phyloP scores from a whole-genome alignment of 345 rosid species.

The Populus nigra region DNA sequence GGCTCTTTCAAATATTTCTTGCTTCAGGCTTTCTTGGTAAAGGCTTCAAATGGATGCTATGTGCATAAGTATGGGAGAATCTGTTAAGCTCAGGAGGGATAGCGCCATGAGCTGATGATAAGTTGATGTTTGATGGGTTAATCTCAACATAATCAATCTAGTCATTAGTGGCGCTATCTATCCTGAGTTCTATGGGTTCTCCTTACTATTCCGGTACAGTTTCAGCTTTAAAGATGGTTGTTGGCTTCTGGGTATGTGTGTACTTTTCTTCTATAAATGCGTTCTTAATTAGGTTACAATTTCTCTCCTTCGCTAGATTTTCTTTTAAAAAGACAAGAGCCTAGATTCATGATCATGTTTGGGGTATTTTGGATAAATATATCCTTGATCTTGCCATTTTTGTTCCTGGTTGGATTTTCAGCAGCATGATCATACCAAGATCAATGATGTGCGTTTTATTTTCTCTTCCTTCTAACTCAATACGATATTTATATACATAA shows the following conservation, averaged over 20 bases:
- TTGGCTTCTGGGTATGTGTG: conserved; percentile 1
- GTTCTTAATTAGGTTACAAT: not conserved
- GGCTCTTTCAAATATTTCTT: not conserved
- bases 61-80: conserved; percentile 30
- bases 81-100: conserved; percentile 86
- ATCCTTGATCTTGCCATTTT: not conserved
- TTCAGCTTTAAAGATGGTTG: conserved; percentile 2
- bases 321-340: not conserved
- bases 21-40: not conserved
- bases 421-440: not conserved
- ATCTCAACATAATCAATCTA: not conserved
- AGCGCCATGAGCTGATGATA: conserved; percentile 42
- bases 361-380: not conserved
- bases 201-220: conserved; percentile 22
- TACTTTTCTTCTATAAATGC: not conserved
- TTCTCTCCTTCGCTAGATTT: not conserved
- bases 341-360: not conserved
- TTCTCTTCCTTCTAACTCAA: not conserved
- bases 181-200: conserved; percentile 67
- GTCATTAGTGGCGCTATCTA: conserved; percentile 56
- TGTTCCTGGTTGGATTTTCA: not conserved
- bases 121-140: not conserved
- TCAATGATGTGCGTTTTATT: not conserved
- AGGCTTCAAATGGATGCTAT: not conserved
- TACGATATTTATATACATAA: not conserved